Conservation (phyloP, 2,329 filamentous ascomycete species). For the Pestalotiopsis sp. region DNA sequence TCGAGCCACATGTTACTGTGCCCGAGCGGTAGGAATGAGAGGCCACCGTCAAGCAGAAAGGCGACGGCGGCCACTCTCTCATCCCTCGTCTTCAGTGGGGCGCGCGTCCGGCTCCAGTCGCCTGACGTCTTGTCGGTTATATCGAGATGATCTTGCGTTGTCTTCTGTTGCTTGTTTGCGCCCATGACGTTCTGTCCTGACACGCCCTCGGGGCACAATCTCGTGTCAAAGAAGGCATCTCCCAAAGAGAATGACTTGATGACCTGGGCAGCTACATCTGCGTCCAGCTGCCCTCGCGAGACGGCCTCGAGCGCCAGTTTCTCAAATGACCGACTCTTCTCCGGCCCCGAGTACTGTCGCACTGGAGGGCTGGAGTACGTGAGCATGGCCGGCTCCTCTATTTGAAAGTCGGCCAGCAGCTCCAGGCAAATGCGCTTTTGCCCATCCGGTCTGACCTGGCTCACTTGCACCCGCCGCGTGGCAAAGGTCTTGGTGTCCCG, state of each 20-base stretch:
- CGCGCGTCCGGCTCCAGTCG: constrained; percentile 42
- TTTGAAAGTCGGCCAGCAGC: constrained; percentile 50
- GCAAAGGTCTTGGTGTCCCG: constrained; percentile 51
- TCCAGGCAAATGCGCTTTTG: constrained; percentile 41
- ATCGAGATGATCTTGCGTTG: constrained; percentile 39
- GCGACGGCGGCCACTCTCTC: constrained; percentile 39
- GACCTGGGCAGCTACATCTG: background rate
- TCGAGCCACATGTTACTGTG: constrained; percentile 46
- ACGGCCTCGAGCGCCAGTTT: constrained; percentile 25
- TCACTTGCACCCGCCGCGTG: constrained; percentile 48
- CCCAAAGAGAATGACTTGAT: constrained; percentile 31
- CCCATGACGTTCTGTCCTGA: constrained; percentile 47
- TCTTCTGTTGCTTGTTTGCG: constrained; percentile 34
- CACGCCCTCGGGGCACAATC: constrained; percentile 42
- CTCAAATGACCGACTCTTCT: constrained; percentile 25
- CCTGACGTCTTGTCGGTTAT: constrained; percentile 40
- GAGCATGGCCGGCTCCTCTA: constrained; percentile 37
- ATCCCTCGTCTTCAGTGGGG: constrained; percentile 21
- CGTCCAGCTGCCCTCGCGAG: background rate
- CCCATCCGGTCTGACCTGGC: constrained; percentile 41
- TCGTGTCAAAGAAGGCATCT: constrained; percentile 36
- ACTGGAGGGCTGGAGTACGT: constrained; percentile 41
- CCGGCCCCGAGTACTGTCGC: constrained; percentile 31
- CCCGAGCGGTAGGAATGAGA: constrained; percentile 46
- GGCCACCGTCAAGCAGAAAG: constrained; percentile 47